Evolutionary conservation across 169 alveolate species (phyloP), one percentile per base, ranked within the genome.

Genomic region (Eimeria maxima): DNA sequence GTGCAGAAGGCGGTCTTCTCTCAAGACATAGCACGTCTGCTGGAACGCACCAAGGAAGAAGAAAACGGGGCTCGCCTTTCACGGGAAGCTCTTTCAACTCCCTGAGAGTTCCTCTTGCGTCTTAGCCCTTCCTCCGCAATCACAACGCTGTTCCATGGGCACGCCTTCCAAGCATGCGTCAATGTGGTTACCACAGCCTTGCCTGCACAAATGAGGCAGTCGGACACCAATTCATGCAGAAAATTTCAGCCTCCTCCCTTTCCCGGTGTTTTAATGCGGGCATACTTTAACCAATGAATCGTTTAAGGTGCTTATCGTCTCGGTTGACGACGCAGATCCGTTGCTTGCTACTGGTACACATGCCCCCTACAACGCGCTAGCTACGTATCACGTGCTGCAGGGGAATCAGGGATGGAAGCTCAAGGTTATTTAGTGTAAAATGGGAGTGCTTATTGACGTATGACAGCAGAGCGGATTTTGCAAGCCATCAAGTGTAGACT

Each of bases 121-220:
- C 76, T 53, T 83, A 2, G 91, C 67, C 2, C 57, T 16, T 4
- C 91, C 91, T n/a, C 91, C 91, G 53, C 91, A 83, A 76, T 4
- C 22, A 29, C 91, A 83, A 10, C 91, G 91, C 55, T 83, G 57
- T 67, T 83, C 91, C 27, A 83, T 11, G 3, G 76, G 71, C 2
- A 83, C 91, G 7, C 74, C 91, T 11, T 55, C 33, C 53, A 83
- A 42, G 50, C 91, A 83, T 2, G 74, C 14, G 74, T 83, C 91
- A 10, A 83, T 83, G 24, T 83, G 91, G 10, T 27, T 55, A 1
- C 91, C 91, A 29, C 91, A 83, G 6, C 91, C 91, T 83, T 55
- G 45, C 91, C 91, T 83, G 74, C 45, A 33, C 44, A 24, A 53
- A 13, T 14, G 27, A 45, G 24, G 33, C 6, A 44, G 13, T 38